phyloP scores from a whole-genome alignment of 352 stramenopile species.

The Thraustochytrium sp. region DNA sequence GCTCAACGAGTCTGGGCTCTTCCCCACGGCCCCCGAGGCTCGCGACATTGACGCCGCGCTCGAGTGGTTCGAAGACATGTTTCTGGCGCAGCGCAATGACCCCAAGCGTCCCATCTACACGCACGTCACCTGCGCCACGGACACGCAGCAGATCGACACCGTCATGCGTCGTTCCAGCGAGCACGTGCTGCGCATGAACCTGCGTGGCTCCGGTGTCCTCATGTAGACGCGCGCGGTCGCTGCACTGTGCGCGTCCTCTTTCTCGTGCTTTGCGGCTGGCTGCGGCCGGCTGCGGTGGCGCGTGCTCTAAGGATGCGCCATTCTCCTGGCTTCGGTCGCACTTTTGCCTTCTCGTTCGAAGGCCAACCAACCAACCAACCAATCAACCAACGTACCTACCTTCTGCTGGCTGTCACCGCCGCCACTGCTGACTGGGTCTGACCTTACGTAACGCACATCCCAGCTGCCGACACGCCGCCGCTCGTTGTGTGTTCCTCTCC shows the following conservation, averaged over 20 bases:
- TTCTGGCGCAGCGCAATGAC: conserved; percentile 82
- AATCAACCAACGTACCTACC: too few species aligned
- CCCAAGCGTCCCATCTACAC: conserved; percentile 57
- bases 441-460: too few species aligned
- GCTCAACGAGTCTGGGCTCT: conserved; percentile 28
- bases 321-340: too few species aligned
- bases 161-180: conserved; percentile 95
- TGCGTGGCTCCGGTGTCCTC: conserved; percentile 78
- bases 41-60: conserved; percentile 75
- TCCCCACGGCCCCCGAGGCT: conserved; percentile 46
- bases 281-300: too few species aligned
- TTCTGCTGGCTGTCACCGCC: too few species aligned
- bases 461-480: too few species aligned
- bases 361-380: too few species aligned
- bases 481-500: too few species aligned
- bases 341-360: too few species aligned
- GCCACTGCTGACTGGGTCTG: too few species aligned
- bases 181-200: conserved; percentile 86
- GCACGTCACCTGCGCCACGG: conserved; percentile 90
- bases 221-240: background rate
- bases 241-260: background rate
- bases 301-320: too few species aligned
- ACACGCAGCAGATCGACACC: conserved; percentile 91
- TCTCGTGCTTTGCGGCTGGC: too few species aligned
- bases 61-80: conserved; percentile 63